Conservation (phyloP, 202 grass and related monocot species). For the Hordeum pubiflorum region DNA sequence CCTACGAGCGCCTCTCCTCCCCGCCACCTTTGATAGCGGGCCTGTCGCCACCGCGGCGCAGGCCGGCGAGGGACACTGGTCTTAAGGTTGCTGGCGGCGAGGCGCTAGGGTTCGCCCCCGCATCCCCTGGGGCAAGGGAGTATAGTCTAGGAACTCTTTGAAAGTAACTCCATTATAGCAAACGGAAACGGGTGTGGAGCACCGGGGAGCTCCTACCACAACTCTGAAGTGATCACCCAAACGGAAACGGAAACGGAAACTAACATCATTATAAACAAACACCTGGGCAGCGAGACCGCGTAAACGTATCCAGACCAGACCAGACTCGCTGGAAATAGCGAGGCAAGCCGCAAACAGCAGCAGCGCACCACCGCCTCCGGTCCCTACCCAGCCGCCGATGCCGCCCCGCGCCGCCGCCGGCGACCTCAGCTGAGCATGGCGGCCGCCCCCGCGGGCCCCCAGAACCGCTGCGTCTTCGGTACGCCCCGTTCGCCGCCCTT, state of each 20-base stretch:
- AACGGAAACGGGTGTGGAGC: too few species aligned
- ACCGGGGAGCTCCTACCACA: too few species aligned
- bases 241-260: not conserved
- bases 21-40: too few species aligned
- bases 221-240: not conserved
- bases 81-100: too few species aligned
- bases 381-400: constrained; percentile 9
- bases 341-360: not conserved
- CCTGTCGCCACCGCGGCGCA: too few species aligned
- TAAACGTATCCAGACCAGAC: not conserved
- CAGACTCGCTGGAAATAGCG: not conserved
- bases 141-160: too few species aligned
- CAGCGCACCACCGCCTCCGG: not conserved
- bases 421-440: constrained; percentile 42
- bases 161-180: too few species aligned
- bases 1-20: too few species aligned
- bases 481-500: not conserved
- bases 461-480: constrained; percentile 97
- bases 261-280: not conserved
- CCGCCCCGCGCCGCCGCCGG: not conserved
- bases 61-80: too few species aligned
- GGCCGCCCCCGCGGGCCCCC: constrained; percentile 37
- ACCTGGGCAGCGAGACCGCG: not conserved
- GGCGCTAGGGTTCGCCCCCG: too few species aligned
- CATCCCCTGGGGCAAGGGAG: too few species aligned